These are phyloP conservation scores for Talaromyces sp. DNA, from an alignment of 2,329 filamentous ascomycete genomes.

Conservation along the genomic window DNA sequence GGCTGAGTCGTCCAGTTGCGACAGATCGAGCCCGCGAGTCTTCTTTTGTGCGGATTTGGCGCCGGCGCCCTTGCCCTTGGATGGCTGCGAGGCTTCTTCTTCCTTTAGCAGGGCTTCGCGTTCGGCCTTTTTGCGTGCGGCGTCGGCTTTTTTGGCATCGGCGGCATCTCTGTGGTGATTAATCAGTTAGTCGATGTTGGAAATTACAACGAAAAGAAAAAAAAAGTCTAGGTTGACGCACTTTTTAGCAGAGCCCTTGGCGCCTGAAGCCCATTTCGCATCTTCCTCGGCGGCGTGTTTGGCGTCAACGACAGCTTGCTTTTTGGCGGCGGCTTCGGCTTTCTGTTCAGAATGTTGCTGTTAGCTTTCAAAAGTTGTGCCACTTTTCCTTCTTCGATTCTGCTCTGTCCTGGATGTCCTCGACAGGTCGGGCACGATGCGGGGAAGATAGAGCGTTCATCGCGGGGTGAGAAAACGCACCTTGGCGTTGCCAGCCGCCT, in stretches of 20 bases:
- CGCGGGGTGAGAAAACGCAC: constrained; percentile 26
- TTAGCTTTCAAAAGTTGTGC: constrained; percentile 12
- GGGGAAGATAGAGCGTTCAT: constrained; percentile 14
- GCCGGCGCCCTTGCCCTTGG: constrained; percentile 57
- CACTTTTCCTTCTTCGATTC: not conserved
- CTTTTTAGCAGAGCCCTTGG: constrained; percentile 81
- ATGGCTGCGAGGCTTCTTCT: constrained; percentile 67
- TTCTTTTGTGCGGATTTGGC: constrained; percentile 48
- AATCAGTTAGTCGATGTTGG: not conserved
- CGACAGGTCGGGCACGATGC: not conserved
- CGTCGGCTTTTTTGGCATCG: constrained; percentile 75
- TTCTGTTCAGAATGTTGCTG: constrained; percentile 54
- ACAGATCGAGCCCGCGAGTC: constrained; percentile 66
- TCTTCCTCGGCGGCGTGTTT: constrained; percentile 65
- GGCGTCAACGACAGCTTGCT: constrained; percentile 65
- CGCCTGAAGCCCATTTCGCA: constrained; percentile 75
- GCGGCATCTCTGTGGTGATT: constrained; percentile 67
- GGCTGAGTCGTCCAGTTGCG: constrained; percentile 62
- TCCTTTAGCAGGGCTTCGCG: constrained; percentile 75
- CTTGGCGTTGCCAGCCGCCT: constrained; percentile 75
- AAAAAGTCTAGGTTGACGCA: constrained; percentile 41
- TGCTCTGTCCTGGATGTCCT: not conserved
- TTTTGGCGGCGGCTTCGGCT: constrained; percentile 77
- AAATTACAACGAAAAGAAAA: not conserved
- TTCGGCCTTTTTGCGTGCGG: constrained; percentile 85